Base-by-base conservation (phyloP, 257 asterid genomes). In the Nyctanthes arbortristis region DNA sequence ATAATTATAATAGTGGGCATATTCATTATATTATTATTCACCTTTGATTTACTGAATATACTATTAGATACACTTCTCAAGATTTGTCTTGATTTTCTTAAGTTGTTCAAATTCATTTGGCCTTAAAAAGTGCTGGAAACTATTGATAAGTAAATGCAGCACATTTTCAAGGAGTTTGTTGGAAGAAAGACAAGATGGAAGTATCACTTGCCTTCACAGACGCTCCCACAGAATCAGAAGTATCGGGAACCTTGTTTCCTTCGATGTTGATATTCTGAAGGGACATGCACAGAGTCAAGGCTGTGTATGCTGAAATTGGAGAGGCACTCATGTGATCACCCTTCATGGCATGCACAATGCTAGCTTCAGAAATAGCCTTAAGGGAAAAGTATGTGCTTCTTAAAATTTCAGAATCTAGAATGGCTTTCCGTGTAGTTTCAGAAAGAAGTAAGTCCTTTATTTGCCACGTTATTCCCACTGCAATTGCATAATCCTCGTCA, bases 391-490 rank as follows among this genome's bases (percentile, higher is more conserved):
- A 81, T 52, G 84, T 82, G 61, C 80, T 73, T 77, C 74, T 84
- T 57, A 91, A 74, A 70, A 31, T 75, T 61, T 68, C 82, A 58
- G 90, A 84, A 29, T 45, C 35, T 68, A 94, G 70, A 45, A 94
- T 64, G 28, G 86, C 81, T 69, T 85, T 73, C 63, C 96, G 73
- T 63, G 94, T 78, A 73, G 61, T 68, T 70, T 85, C 95, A 76
- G 84, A 82, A 66, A 84, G 72, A 75, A 94, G 95, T 37, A 94
- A 68, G 61, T 94, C 97, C 82, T 82, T 88, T 71, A 94, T 81
- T 84, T 91, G 99, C 97, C 97, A 91, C 71, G 99, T 85, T 70
- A 91, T 81, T 79, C 96, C 99, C 43, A 79, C 81, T 27, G 93
- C 86, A 70, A 88, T 58, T 36, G 82, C 88, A 80, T 84, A 89